A percentile compares a stretch with the other conserved stretches of the same genome.
Conservation (phyloP, 2,329 filamentous ascomycete genomes). For the Colletotrichum horii region DNA sequence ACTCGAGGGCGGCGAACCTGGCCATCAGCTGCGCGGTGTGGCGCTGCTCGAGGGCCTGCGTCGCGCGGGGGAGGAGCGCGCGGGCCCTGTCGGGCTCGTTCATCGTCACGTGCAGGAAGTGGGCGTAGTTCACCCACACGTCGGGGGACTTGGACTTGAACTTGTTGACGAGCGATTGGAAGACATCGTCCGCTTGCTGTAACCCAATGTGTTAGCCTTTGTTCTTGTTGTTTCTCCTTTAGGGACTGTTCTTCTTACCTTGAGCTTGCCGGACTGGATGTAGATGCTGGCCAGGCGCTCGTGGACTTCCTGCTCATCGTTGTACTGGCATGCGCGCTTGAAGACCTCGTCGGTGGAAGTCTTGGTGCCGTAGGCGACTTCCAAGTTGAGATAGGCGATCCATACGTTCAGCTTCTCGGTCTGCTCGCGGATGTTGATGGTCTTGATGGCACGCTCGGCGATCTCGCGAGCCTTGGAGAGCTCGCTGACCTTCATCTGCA, state of each 20-base stretch:
- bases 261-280: conserved; percentile 85
- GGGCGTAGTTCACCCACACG: conserved; percentile 94
- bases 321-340: conserved; percentile 91
- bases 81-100: conserved; percentile 76
- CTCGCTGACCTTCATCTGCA: conserved; percentile 92
- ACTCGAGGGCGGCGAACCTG: conserved; percentile 92
- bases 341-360: conserved; percentile 86
- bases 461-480: conserved; percentile 86
- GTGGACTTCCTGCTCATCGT: conserved; percentile 88
- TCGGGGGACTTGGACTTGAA: conserved; percentile 80
- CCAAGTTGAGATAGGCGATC: conserved; percentile 92
- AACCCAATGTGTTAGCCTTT: neutral
- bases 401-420: conserved; percentile 94
- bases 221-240: neutral
- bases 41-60: conserved; percentile 77
- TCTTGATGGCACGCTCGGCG: conserved; percentile 87
- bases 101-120: conserved; percentile 82
- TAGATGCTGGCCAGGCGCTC: conserved; percentile 92
- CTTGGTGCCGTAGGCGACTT: conserved; percentile 87
- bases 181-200: conserved; percentile 87
- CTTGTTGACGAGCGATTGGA: conserved; percentile 87
- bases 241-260: conserved; percentile 57
- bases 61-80: conserved; percentile 79
- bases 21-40: conserved; percentile 74
- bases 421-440: conserved; percentile 90